Percentiles rank a stretch among this genome's conserved stretches.
These are phyloP conservation scores for Nothophoma quercina DNA, from an alignment of 2,329 filamentous ascomycete genomes.

Conservation along the genomic window DNA sequence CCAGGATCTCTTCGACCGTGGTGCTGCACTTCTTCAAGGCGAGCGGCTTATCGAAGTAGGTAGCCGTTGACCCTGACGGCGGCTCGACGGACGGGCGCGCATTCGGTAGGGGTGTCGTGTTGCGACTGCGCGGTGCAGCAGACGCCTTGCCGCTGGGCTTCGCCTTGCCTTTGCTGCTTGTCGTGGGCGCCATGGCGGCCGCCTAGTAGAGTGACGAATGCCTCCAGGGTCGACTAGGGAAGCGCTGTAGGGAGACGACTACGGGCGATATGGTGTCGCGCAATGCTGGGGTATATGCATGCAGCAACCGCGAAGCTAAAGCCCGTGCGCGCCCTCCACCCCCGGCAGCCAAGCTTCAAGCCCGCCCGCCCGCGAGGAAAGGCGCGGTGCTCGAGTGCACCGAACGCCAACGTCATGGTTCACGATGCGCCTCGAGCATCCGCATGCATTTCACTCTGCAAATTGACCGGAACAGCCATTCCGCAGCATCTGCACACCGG, in stretches of 20 bases:
- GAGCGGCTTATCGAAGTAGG: conserved; percentile 69
- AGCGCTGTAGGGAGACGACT: conserved; percentile 9
- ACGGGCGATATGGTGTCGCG: background rate
- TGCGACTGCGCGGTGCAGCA: conserved; percentile 67
- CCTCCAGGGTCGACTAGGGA: conserved; percentile 17
- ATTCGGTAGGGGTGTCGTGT: conserved; percentile 74
- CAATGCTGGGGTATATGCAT: conserved; percentile 2
- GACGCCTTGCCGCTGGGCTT: conserved; percentile 49
- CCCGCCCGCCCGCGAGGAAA: background rate
- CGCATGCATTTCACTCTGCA: background rate
- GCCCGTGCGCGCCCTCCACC: background rate
- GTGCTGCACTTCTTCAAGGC: conserved; percentile 65
- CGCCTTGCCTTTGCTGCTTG: conserved; percentile 61
- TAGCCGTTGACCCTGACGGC: conserved; percentile 48
- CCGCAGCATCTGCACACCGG: background rate
- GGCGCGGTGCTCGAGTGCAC: background rate
- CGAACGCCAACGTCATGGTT: background rate
- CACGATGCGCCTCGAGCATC: background rate
- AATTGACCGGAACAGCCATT: too few relatives aligned
- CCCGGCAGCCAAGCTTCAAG: conserved; percentile 5
- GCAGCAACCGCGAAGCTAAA: background rate
- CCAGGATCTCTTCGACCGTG: conserved; percentile 74
- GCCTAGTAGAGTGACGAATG: conserved; percentile 6
- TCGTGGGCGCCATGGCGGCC: conserved; percentile 46
- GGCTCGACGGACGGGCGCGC: conserved; percentile 56